These are phyloP conservation scores for Exsudoporus frostii DNA, from an alignment of 768 basidiomycete species.

Conservation along the genomic window DNA sequence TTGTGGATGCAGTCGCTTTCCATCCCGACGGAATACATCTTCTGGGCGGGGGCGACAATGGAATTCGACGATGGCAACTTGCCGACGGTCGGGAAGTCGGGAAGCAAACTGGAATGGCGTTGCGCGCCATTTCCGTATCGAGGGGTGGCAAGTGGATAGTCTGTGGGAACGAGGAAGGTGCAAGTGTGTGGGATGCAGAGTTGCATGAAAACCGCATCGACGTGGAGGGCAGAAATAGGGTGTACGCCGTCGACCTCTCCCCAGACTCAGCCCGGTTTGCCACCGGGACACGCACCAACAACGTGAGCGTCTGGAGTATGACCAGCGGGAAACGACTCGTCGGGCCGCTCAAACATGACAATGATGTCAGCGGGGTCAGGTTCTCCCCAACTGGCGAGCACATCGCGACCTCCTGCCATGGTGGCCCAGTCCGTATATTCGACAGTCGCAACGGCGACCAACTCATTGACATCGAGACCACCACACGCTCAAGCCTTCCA, in stretches of 20 bases:
- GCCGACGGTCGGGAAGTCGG: not conserved
- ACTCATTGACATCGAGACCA: not conserved
- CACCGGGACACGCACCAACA: not conserved
- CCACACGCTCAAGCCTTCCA: too few species aligned
- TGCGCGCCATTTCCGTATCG: not conserved
- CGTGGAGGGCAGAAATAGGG: too few species aligned
- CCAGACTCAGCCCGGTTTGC: not conserved
- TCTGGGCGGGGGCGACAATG: not conserved
- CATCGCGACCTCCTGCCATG: too few species aligned
- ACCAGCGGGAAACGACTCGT: not conserved
- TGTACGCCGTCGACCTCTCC: too few species aligned
- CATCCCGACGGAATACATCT: not conserved
- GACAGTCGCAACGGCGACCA: not conserved
- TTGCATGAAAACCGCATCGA: not conserved
- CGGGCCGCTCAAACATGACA: not conserved
- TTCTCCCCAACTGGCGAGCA: too few species aligned
- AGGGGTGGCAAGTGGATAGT: not conserved
- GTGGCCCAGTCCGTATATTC: not conserved
- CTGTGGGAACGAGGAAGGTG: not conserved
- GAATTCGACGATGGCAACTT: not conserved
- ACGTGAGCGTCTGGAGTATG: not conserved
- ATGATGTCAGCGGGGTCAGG: too few species aligned
- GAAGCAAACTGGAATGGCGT: not conserved
- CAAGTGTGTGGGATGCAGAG: not conserved
- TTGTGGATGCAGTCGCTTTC: too few species aligned